phyloP scores from a whole-genome alignment of 768 basidiomycete genomes.

The Erythrobasidium yunnanense region DNA sequence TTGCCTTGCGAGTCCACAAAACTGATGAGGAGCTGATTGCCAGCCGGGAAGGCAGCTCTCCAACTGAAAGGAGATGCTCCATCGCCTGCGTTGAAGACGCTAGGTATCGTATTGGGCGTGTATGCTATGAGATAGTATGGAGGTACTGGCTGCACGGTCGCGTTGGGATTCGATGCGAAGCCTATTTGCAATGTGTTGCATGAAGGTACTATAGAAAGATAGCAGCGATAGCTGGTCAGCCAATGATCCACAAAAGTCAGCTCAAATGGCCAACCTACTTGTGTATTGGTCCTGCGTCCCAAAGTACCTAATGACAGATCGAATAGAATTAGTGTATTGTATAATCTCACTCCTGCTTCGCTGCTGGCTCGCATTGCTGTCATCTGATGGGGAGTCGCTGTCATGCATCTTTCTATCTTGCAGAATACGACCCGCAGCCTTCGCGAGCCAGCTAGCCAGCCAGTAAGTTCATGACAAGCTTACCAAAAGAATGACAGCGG shows the following conservation, averaged over 20 bases:
- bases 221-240: neutral
- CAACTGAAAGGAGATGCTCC: conserved; percentile 3
- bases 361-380: no score
- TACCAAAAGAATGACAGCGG: no score
- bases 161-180: neutral
- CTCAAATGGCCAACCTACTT: neutral
- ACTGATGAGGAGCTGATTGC: conserved; percentile 19
- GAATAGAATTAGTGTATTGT: neutral
- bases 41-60: conserved; percentile 1
- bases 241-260: neutral
- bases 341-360: no score
- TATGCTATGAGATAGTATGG: conserved; percentile 27
- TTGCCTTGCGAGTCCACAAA: conserved; percentile 27
- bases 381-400: no score
- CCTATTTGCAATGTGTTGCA: conserved; percentile 3
- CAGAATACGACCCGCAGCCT: no score
- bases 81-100: conserved; percentile 8
- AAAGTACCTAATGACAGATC: neutral
- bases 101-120: neutral
- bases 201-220: neutral
- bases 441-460: no score
- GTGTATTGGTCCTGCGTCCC: conserved; percentile 13
- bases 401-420: no score
- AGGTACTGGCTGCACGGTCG: conserved; percentile 3
- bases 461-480: no score